Base-by-base conservation (phyloP, 164 flowering plant species). In the Annona squamosa region DNA sequence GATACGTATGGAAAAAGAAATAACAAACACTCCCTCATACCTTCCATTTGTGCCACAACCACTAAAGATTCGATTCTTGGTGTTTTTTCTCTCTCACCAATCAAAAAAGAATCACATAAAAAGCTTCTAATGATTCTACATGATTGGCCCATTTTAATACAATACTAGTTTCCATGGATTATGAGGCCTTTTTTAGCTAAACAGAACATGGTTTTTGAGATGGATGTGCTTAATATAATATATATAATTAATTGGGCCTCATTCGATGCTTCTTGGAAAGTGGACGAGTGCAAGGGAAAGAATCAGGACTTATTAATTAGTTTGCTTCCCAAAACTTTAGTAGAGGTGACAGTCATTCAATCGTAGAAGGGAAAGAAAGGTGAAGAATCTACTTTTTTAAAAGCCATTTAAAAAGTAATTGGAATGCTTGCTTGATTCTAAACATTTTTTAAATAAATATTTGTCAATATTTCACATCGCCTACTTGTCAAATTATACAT, bases 11-110 rank as follows among this genome's bases (percentile, higher is more conserved):
- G 41, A 52, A 52, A 52, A 52, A 52, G 59, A 37, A 71, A 41
- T 57, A 56, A 71, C 71, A 71, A 71, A 12, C 46, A 41, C 72
- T 56, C 3, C 47, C 72, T 71, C 72, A 71, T 37, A 56, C 57
- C 64, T 52, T 52, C 37, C 18, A 42, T 7, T 48, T 48, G 61
- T 48, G 48, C 71, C 71, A 26, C 37, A 65, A 65, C 16, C 46
- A 67, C 48, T 48, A 18, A 56, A 70, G 72, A 71, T 71, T 71
- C 65, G 4, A 42, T 59, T 42, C 12, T 56, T 4, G 64, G 37
- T 42, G 64, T 42, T 52, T 52, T 4, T 56, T 52, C 56, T 52
- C 56, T 71, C 52, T 3, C 45, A 48, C 63, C 72, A 48, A 48
- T 48, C 62, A 69, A 44, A 4, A 10, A 52, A 42, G 42, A 69